Conservation (phyloP, 1,284 basidiomycete genomes). For the Wolfiporia cocos region DNA sequence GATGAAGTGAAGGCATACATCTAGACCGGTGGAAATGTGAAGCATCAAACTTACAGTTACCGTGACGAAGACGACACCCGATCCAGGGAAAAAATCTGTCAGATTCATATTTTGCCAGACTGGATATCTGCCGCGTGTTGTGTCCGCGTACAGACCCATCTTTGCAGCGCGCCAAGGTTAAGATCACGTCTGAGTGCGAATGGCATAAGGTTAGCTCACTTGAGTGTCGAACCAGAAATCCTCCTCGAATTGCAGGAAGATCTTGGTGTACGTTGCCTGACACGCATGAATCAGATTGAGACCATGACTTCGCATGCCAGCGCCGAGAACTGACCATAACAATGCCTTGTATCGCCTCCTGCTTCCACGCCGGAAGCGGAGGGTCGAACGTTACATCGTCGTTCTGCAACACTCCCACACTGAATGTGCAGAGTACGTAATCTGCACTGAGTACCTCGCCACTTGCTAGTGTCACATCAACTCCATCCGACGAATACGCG, state of each 20-base stretch:
- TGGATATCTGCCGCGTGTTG: conserved; percentile 53
- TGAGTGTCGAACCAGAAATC: conserved; percentile 71
- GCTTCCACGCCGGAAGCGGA: conserved; percentile 54
- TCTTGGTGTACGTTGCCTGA: conserved; percentile 62
- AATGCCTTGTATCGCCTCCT: conserved; percentile 61
- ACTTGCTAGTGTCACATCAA: conserved; percentile 36
- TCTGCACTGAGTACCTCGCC: conserved; percentile 31
- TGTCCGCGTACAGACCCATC: conserved; percentile 58
- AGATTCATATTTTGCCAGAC: conserved; percentile 67
- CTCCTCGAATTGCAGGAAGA: conserved; percentile 59
- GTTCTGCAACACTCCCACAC: conserved; percentile 56
- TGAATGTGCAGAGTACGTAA: conserved; percentile 28
- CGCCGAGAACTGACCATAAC: conserved; percentile 41
- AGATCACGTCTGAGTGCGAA: background rate
- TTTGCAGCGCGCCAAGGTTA: conserved; percentile 15
- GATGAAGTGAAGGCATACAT: background rate
- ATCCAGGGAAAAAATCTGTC: conserved; percentile 50
- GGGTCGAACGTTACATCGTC: conserved; percentile 56
- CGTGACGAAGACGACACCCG: conserved; percentile 56
- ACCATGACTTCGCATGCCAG: background rate
- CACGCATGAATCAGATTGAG: background rate
- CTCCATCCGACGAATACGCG: conserved; percentile 36
- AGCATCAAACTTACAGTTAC: conserved; percentile 43
- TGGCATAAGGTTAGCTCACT: conserved; percentile 21
- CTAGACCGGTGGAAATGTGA: background rate